A percentile compares a stretch with the other conserved stretches of the same genome.
Evolutionary conservation across 106 monocot species (phyloP).

Genomic region (Allium sativum): DNA sequence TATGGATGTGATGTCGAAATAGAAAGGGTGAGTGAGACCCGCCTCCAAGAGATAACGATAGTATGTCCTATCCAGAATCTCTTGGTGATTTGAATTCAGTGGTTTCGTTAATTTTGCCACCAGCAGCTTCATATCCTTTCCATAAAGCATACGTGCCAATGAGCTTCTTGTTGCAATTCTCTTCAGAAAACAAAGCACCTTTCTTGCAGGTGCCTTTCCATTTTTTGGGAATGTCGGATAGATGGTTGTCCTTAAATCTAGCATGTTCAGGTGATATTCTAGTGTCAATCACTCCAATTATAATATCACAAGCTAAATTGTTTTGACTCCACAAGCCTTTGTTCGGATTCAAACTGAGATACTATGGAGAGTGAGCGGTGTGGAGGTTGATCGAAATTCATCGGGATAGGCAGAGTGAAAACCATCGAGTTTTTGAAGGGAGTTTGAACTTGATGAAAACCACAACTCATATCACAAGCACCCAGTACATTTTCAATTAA

Average conservation of each 20-base stretch:
- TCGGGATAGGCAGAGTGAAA: constrained; percentile 49
- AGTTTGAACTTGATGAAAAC: too few relatives aligned
- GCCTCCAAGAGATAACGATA: constrained; percentile 76
- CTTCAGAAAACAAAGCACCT: constrained; percentile 26
- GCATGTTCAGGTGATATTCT: constrained; percentile 72
- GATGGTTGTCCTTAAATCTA: constrained; percentile 51
- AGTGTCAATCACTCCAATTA: constrained; percentile 69
- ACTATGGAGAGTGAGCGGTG: constrained; percentile 58
- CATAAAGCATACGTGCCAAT: constrained; percentile 68
- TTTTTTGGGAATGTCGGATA: constrained; percentile 26
- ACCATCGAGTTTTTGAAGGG: constrained; percentile 21
- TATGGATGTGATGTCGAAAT: constrained; percentile 52
- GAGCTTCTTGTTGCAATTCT: constrained; percentile 62
- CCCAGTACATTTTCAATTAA: too few relatives aligned
- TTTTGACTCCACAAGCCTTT: constrained; percentile 20
- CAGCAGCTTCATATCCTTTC: constrained; percentile 54
- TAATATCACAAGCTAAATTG: constrained; percentile 30
- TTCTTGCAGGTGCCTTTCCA: constrained; percentile 66
- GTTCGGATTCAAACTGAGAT: constrained; percentile 37
- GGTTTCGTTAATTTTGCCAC: constrained; percentile 25
- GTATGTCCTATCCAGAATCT: constrained; percentile 42
- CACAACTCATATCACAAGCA: too few relatives aligned
- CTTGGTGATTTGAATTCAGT: constrained; percentile 19
- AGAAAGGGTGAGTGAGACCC: constrained; percentile 53
- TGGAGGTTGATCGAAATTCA: constrained; percentile 32